Percentiles rank a stretch among this genome's conserved stretches.
These are phyloP conservation scores for Tieghemiomyces parasiticus DNA, from an alignment of 192 early-diverging fungal genomes.

Conservation along the genomic window DNA sequence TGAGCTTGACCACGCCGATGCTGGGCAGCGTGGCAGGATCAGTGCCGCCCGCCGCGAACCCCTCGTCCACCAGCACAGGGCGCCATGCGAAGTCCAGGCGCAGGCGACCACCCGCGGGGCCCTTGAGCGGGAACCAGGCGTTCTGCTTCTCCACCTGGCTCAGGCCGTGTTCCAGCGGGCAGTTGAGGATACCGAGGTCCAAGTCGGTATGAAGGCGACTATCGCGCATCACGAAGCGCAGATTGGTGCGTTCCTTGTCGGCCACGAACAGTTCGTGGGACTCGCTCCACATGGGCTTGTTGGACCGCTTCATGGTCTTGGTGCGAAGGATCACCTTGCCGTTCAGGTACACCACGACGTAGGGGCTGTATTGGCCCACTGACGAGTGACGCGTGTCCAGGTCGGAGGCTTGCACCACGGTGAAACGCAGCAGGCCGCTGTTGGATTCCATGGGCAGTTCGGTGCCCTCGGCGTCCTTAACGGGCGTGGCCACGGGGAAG, in stretches of 20 bases:
- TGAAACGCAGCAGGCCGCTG: constrained; percentile 54
- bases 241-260: constrained; percentile 41
- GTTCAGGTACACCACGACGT: constrained; percentile 41
- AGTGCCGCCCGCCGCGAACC: constrained; percentile 18
- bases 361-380: constrained; percentile 32
- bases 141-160: constrained; percentile 25
- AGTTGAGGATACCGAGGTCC: constrained; percentile 9
- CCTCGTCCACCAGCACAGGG: constrained; percentile 60
- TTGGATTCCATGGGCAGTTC: constrained; percentile 34
- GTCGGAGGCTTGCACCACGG: constrained; percentile 49
- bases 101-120: constrained; percentile 33
- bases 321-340: constrained; percentile 32
- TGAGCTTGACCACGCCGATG: constrained; percentile 65
- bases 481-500: constrained; percentile 21
- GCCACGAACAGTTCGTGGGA: constrained; percentile 54
- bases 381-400: constrained; percentile 27
- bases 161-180: constrained; percentile 22
- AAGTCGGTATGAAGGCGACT: constrained; percentile 16
- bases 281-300: constrained; percentile 68
- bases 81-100: constrained; percentile 60
- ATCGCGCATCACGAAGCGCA: constrained; percentile 46
- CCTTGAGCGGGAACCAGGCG: constrained; percentile 52
- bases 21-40: constrained; percentile 25
- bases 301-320: constrained; percentile 50
- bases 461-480: constrained; percentile 27